phyloP scores from a whole-genome alignment of 257 asterid species.

The Rubia yunnanensis region DNA sequence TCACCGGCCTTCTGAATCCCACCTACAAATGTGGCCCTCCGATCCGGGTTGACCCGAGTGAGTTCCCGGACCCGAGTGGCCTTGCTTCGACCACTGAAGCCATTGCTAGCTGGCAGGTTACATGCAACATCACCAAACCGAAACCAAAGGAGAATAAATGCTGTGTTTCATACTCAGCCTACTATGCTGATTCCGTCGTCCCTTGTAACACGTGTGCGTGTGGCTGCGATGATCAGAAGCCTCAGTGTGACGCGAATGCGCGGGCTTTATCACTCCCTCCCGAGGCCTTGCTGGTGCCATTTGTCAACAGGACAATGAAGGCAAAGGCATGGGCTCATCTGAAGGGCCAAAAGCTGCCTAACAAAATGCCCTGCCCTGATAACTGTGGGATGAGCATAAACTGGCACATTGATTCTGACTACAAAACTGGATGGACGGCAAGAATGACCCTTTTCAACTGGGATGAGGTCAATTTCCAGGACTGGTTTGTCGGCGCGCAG shows the following conservation, averaged over 20 bases:
- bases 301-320: conserved; percentile 41
- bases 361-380: conserved; percentile 69
- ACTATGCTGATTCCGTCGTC: conserved; percentile 46
- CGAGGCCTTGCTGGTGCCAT: conserved; percentile 73
- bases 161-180: conserved; percentile 85
- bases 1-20: conserved; percentile 60
- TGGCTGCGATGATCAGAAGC: conserved; percentile 44
- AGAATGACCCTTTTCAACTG: conserved; percentile 85
- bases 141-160: conserved; percentile 48
- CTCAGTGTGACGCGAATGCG: conserved; percentile 34
- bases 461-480: conserved; percentile 42
- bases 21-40: conserved; percentile 74
- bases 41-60: conserved; percentile 47
- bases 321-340: conserved; percentile 56
- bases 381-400: conserved; percentile 88
- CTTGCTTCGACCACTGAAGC: conserved; percentile 39
- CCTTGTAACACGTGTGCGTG: conserved; percentile 91
- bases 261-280: conserved; percentile 48
- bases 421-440: conserved; percentile 78
- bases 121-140: conserved; percentile 68
- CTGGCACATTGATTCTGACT: conserved; percentile 87
- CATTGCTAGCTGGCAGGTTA: conserved; percentile 71
- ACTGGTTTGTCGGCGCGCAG: conserved; percentile 76
- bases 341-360: conserved; percentile 33
- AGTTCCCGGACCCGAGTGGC: conserved; percentile 66